Evolutionary conservation across 345 rosid species (phyloP).

Genomic region (Psidium friedrichsthalianum): DNA sequence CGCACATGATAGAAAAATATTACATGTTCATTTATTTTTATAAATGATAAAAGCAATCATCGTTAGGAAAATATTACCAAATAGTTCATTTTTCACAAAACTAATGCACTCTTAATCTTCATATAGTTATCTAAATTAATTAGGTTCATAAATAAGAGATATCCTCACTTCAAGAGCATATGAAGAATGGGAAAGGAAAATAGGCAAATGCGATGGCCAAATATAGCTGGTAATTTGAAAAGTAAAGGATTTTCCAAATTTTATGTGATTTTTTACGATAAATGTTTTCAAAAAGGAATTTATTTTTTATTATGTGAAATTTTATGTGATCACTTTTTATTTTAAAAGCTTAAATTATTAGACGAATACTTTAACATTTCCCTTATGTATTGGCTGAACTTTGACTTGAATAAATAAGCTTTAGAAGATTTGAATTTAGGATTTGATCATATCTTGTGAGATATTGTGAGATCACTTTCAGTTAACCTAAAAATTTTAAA

Average conservation of each 20-base stretch:
- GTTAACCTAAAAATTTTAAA: too few species aligned
- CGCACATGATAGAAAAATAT: too few species aligned
- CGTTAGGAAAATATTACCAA: background rate
- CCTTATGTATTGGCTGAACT: too few species aligned
- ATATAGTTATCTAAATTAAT: background rate
- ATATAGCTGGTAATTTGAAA: background rate
- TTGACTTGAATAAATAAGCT: too few species aligned
- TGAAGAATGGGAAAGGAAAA: background rate
- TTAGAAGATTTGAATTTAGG: too few species aligned
- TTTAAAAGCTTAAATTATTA: too few species aligned
- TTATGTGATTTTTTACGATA: background rate
- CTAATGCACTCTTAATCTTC: background rate
- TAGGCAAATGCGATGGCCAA: background rate
- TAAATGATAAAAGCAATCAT: rapidly evolving
- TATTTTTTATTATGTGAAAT: background rate
- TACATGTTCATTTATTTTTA: too few species aligned
- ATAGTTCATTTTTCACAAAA: background rate
- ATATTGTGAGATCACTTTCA: too few species aligned
- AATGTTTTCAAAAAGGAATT: background rate
- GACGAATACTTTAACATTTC: too few species aligned
- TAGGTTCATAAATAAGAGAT: rapidly evolving
- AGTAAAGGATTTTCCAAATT: background rate
- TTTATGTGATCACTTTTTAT: too few species aligned
- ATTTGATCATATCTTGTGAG: too few species aligned
- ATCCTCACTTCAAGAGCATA: background rate